Conservation (phyloP, 129 eudicot genomes). For the Erigeron canadensis region DNA sequence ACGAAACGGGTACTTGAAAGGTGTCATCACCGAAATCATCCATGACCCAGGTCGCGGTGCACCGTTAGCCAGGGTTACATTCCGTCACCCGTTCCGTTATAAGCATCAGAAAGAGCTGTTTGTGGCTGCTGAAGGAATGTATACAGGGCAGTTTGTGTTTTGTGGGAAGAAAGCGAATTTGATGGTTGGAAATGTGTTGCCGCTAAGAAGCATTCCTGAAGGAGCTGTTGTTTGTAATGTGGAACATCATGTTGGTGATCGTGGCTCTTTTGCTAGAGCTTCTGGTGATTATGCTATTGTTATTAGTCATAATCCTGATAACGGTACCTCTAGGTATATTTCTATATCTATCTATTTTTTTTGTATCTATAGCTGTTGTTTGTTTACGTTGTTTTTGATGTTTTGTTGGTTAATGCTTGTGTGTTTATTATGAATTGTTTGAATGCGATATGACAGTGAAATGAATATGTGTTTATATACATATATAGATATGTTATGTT, state of each 20-base stretch:
- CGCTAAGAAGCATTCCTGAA: slow-evolving; percentile 71
- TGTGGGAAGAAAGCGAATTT: slow-evolving; percentile 84
- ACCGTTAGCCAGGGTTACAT: slow-evolving; percentile 71
- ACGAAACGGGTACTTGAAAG: slow-evolving; percentile 80
- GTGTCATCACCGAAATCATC: slow-evolving; percentile 76
- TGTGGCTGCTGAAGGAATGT: slow-evolving; percentile 84
- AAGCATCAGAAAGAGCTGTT: slow-evolving; percentile 91
- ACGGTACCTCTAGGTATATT: slow-evolving; percentile 67
- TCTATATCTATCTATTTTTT: neutral
- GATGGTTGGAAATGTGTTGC: slow-evolving; percentile 74
- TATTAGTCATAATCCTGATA: slow-evolving; percentile 78
- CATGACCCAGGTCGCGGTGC: slow-evolving; percentile 97
- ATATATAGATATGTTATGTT: no score
- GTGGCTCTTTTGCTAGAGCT: slow-evolving; percentile 81
- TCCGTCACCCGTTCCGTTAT: slow-evolving; percentile 87
- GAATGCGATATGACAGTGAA: no score
- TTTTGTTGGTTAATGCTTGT: no score
- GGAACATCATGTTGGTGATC: slow-evolving; percentile 81
- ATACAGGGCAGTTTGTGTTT: slow-evolving; percentile 74
- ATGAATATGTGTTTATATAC: no score
- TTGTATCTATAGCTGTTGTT: neutral
- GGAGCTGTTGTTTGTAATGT: slow-evolving; percentile 88
- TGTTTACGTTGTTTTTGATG: neutral
- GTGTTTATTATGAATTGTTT: no score
- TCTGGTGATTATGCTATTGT: slow-evolving; percentile 88